phyloP scores from a whole-genome alignment of 805 yeast genomes.

The Komagataella pseudopastoris region DNA sequence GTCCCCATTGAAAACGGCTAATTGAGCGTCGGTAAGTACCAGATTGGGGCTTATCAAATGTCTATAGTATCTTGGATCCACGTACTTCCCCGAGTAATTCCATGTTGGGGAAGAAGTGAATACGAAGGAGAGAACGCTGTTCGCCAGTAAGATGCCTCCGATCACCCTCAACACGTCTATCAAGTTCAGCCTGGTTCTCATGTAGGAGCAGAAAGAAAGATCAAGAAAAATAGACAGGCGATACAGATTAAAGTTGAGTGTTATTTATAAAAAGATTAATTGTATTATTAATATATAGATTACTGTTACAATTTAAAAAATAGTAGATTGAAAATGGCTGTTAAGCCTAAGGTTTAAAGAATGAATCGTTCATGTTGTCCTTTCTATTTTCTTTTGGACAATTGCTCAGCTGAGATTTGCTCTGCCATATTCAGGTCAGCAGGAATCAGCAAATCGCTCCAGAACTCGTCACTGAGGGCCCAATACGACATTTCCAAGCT shows the following conservation, averaged over 20 bases:
- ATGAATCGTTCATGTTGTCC: not conserved
- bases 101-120: slow-evolving; percentile 45
- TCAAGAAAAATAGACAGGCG: too few species aligned
- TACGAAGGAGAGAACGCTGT: slow-evolving; percentile 38
- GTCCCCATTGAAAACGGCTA: slow-evolving; percentile 38
- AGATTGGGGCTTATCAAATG: slow-evolving; percentile 10
- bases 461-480: slow-evolving; percentile 47
- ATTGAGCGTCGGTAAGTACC: slow-evolving; percentile 27
- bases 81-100: slow-evolving; percentile 44
- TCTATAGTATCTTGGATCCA: slow-evolving; percentile 27
- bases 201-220: not conserved
- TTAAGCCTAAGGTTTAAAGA: not conserved
- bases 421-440: not conserved
- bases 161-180: slow-evolving; percentile 27
- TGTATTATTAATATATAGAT: not conserved
- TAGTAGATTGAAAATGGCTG: not conserved
- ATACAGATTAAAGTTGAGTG: too few species aligned
- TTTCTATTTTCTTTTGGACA: not conserved
- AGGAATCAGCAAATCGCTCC: slow-evolving; percentile 34
- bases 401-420: not conserved
- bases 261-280: too few species aligned
- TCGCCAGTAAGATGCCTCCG: slow-evolving; percentile 31
- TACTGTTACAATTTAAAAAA: not conserved
- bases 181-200: not conserved
- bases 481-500: slow-evolving; percentile 28